Evolutionary conservation across 768 basidiomycete genomes (phyloP), one percentile per base, ranked within the genome.

Genomic region (Amanita exitialis): DNA sequence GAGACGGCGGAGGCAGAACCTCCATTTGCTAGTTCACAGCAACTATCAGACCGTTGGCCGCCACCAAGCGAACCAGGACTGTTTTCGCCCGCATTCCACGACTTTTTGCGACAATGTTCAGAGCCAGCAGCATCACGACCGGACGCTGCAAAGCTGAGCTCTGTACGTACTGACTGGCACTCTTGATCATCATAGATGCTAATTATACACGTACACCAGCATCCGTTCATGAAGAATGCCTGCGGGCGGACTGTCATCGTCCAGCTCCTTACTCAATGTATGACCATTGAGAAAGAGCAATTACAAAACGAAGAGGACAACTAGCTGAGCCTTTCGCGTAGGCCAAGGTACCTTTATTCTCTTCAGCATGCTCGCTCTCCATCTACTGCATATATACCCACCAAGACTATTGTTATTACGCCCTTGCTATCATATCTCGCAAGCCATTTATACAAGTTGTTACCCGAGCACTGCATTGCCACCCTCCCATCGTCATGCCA

Each of bases 1-100:
- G 88, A 90, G 60, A 74, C 86, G 65, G 83, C 84, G 1, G 76
- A 90, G 60, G 77, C 80, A 5, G 71, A 77, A 47, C 88, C 88
- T 4, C 88, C 88, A 0, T 90, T 90, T 60, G 71, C 76, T 3
- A 74, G 79, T 50, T 69, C 76, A 0, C 73, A 78, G 47, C 72
- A 78, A 52, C 60, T 86, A 9, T 73, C 71, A 6, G 73, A 80
- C 21, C 76, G 80, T 3, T 87, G 83, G 80, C 87, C 87, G 5
- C 67, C 78, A 16, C 61, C 90, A 32, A 62, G 66, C 28, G 71
- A 78, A 16, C 78, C 83, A 6, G 74, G 80, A 44, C 63, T 77
- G 8, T 86, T 76, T 59, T 83, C 85, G 44, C 77, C 78, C 42
- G 69, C 75, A 32, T 85, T 89, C 61, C 84, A 85, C 59, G 82